Evolutionary conservation across 225 moss, liverwort and hornwort species (phyloP).

Genomic region (Sphagnum contortum): DNA sequence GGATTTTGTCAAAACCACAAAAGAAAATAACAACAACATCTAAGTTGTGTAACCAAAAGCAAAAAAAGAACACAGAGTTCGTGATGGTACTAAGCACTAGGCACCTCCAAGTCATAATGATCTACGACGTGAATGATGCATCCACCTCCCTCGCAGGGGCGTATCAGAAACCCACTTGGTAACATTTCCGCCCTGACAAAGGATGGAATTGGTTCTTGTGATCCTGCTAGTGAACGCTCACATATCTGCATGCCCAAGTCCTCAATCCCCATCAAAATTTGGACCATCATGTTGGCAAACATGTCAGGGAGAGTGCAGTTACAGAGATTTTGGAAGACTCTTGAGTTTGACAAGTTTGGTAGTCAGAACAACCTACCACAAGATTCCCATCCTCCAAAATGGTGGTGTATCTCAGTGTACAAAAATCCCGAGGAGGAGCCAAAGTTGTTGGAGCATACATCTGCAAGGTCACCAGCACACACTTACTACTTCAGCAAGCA

Average conservation of each 20-base stretch:
- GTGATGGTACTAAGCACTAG: neutral
- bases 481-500: too few relatives aligned
- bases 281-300: neutral
- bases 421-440: constrained; percentile 93
- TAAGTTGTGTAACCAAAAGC: neutral
- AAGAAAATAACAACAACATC: neutral
- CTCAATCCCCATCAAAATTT: neutral
- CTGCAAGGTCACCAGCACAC: constrained; percentile 18
- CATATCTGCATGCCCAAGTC: constrained; percentile 53
- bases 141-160: constrained; percentile 94
- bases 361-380: constrained; percentile 45
- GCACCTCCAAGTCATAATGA: constrained; percentile 86
- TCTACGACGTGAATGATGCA: constrained; percentile 92
- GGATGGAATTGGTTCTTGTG: constrained; percentile 57
- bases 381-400: constrained; percentile 91
- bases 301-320: too few relatives aligned
- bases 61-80: neutral
- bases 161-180: constrained; percentile 90
- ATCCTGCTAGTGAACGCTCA: constrained; percentile 74
- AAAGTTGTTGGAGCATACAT: constrained; percentile 97
- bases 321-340: too few relatives aligned
- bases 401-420: constrained; percentile 89
- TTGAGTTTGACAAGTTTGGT: neutral
- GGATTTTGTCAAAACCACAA: too few relatives aligned
- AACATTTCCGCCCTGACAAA: constrained; percentile 95